Conservation (phyloP, 2,329 filamentous ascomycete genomes). For the Phaeosphaeria sp. region DNA sequence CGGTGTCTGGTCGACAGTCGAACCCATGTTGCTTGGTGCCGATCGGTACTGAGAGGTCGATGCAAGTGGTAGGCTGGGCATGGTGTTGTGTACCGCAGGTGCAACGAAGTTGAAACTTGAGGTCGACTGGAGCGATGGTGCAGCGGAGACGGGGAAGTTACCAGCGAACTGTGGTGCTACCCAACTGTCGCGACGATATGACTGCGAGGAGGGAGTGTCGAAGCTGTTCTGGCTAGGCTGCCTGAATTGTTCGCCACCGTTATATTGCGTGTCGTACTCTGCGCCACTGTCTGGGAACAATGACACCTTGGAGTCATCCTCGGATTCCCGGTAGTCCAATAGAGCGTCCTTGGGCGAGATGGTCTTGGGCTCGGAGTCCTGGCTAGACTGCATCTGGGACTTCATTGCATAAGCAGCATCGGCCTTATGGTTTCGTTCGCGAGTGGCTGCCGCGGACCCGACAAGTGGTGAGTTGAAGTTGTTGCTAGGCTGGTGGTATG, state of each 20-base stretch:
- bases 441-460: conserved; percentile 64
- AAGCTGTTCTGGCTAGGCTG: conserved; percentile 46
- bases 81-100: conserved; percentile 46
- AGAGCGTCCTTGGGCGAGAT: conserved; percentile 95
- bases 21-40: conserved; percentile 35
- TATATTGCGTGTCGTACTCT: conserved; percentile 58
- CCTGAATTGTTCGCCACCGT: conserved; percentile 50
- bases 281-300: conserved; percentile 72
- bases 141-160: conserved; percentile 41
- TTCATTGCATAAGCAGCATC: conserved; percentile 59
- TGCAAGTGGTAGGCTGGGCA: conserved; percentile 42
- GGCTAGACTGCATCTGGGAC: conserved; percentile 46
- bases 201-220: conserved; percentile 43
- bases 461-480: conserved; percentile 53
- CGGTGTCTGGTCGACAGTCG: conserved; percentile 54
- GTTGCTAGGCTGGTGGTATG: conserved; percentile 53
- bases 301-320: conserved; percentile 73
- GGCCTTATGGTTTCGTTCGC: conserved; percentile 69
- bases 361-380: conserved; percentile 69
- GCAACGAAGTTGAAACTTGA: conserved; percentile 57
- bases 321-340: conserved; percentile 80
- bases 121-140: conserved; percentile 36
- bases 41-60: conserved; percentile 46
- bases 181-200: conserved; percentile 45
- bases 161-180: conserved; percentile 43